Evolutionary conservation across 257 asterid species (phyloP), one percentile per base, ranked within the genome.

Genomic region (Ilex aquifolium): DNA sequence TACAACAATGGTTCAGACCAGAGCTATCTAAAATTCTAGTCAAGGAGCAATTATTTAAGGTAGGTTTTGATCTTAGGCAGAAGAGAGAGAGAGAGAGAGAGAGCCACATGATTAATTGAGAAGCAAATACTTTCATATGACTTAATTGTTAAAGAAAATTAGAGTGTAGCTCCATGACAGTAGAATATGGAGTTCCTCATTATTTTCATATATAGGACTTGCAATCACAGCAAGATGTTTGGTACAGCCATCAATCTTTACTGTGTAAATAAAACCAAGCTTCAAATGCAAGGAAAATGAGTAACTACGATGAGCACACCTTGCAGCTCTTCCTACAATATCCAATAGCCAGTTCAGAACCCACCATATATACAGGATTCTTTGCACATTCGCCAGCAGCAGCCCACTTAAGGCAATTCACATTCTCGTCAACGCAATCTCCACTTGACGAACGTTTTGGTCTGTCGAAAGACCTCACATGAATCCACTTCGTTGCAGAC

Each of bases 401-500:
- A 60, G 93, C 93, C 95, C 93, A 85, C 0, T 54, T 11, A 1
- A 80, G 2, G 72, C 95, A 90, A 58, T 73, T 77, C 21, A 80
- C 72, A 66, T 87, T 36, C 69, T 67, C 60, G 10, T 85, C 92
- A 0, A 54, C 65, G 72, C 94, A 90, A 4, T 51, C 88, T 58
- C 64, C 65, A 15, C 51, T 53, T 2, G 21, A 6, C 29, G 30
- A 56, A 17, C 56, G 40, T 31, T 62, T 39, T n/a, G 66, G 53
- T 10, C 11, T 11, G 4, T 87, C 96, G 9, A 85, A 85, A 8
- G 88, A 63, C 69, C 83, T 80, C 61, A 87, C 91, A 10, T 85
- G 95, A 68, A 91, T 88, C 96, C 98, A 91, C 77, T 88, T 88
- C 4, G 96, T 91, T 7, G 96, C 95, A 0, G 95, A 87, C 97